Conservation (phyloP, 225 moss, liverwort and hornwort species). For the Polytrichum formosum region DNA sequence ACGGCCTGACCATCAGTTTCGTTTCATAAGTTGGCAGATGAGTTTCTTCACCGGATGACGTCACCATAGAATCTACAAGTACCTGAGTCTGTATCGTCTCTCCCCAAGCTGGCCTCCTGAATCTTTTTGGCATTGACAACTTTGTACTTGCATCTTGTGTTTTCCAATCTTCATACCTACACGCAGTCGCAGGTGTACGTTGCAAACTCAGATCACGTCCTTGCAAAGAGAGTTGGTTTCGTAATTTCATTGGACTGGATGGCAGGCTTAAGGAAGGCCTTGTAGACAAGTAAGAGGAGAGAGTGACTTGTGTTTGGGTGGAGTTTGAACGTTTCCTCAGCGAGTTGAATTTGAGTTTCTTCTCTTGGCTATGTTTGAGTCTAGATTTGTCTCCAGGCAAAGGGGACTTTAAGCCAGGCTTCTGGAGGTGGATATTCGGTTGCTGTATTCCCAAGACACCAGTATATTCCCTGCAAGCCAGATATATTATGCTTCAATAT, state of each 20-base stretch:
- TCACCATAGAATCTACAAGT: too few relatives aligned
- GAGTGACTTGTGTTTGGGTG: background rate
- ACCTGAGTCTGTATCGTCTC: too few relatives aligned
- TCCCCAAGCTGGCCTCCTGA: too few relatives aligned
- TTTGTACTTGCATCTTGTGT: too few relatives aligned
- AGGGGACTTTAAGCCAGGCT: background rate
- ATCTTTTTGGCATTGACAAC: too few relatives aligned
- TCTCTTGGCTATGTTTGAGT: background rate
- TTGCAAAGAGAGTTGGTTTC: too few relatives aligned
- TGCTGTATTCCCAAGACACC: background rate
- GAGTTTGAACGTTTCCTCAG: background rate
- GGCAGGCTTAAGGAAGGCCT: background rate
- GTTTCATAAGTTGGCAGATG: too few relatives aligned
- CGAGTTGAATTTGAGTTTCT: background rate
- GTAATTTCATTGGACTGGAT: background rate
- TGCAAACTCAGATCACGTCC: too few relatives aligned
- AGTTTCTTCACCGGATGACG: too few relatives aligned
- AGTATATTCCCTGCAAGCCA: background rate
- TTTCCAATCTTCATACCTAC: too few relatives aligned
- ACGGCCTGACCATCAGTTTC: too few relatives aligned
- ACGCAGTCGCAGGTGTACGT: too few relatives aligned
- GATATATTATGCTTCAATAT: background rate
- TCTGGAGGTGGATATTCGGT: background rate
- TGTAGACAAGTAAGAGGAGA: background rate
- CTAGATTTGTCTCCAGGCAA: slow-evolving; percentile 1